Base-by-base conservation (phyloP, 1,284 basidiomycete genomes). In the Ceratobasidium sp. region DNA sequence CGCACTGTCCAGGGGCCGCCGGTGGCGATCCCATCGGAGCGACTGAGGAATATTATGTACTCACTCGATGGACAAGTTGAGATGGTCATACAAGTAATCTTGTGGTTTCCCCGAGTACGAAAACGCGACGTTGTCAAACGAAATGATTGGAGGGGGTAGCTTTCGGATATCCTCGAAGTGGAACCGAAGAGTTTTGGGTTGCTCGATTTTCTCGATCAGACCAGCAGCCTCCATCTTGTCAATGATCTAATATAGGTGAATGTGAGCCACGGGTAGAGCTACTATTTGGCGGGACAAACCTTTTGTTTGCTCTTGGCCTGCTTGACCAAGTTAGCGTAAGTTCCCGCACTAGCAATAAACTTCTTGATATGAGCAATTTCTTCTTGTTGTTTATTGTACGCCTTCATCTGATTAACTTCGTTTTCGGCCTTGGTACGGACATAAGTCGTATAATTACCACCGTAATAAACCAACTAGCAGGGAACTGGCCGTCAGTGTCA, bases 171-270 rank as follows among this genome's bases (percentile, higher is more conserved):
- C 94, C 79, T 98, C 95, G 77, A 98, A 98, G 84, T 97, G 89
- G 87, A 98, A 99, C 64, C 87, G 84, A 64, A 98, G 81, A 46
- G 86, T 85, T 75, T 85, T 87, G 57, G 85, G 83, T 6, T 78
- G 76, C 76, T 93, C 90, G 69, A 98, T 82, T 79, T 93, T 93
- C 80, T 98, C 93, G 75, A 98, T 84, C 49, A 98, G 84, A 75
- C 96, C 96, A 13, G 95, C 96, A n/a, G 96, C 96, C 83, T 98
- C 96, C 96, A 99, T 98, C 87, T 99, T 99, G 85, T 99, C 96
- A 79, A 99, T 97, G 73, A 97, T 97, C 83, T 76, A 52, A 7
- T 16, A 39, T 42, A 39, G 23, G 52, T n/a, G 44, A 19, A 27
- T 21, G 9, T 21, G n/a, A 30, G 16, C 50, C 23, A 29, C 13